Conservation (phyloP, 2,329 filamentous ascomycete species). For the Xylariaceae sp. region DNA sequence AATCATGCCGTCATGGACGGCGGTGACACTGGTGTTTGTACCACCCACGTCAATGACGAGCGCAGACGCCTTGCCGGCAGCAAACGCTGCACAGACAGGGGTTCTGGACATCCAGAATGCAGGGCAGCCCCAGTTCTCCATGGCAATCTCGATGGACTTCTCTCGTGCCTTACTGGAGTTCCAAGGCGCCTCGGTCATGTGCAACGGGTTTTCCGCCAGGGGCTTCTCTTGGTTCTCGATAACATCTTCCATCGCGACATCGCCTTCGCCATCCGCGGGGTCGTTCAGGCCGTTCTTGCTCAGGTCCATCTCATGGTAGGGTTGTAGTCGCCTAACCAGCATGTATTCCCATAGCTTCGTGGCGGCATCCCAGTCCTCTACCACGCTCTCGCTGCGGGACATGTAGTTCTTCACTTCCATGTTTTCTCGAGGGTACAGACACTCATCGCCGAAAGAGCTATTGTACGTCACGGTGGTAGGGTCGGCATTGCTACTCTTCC, state of each 20-base stretch:
- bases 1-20: conserved; percentile 90
- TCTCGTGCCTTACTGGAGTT: conserved; percentile 83
- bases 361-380: conserved; percentile 94
- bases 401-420: conserved; percentile 91
- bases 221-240: conserved; percentile 69
- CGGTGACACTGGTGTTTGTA: conserved; percentile 35
- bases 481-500: conserved; percentile 43
- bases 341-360: conserved; percentile 88
- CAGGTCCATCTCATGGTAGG: conserved; percentile 62
- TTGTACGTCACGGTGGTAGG: conserved; percentile 33
- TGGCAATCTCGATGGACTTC: conserved; percentile 91
- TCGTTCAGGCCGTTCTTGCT: conserved; percentile 77
- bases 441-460: conserved; percentile 83
- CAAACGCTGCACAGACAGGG: conserved; percentile 85
- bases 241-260: conserved; percentile 53
- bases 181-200: conserved; percentile 94
- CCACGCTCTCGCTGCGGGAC: conserved; percentile 70
- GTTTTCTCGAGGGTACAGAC: conserved; percentile 68
- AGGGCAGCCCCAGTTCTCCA: conserved; percentile 94
- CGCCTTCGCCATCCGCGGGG: conserved; percentile 57
- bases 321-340: conserved; percentile 82
- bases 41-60: conserved; percentile 53
- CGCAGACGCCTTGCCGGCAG: conserved; percentile 86
- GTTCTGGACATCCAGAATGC: conserved; percentile 91
- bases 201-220: conserved; percentile 79